phyloP scores from a whole-genome alignment of 495 filamentous ascomycete species.

The Parachaetomium inaequale region DNA sequence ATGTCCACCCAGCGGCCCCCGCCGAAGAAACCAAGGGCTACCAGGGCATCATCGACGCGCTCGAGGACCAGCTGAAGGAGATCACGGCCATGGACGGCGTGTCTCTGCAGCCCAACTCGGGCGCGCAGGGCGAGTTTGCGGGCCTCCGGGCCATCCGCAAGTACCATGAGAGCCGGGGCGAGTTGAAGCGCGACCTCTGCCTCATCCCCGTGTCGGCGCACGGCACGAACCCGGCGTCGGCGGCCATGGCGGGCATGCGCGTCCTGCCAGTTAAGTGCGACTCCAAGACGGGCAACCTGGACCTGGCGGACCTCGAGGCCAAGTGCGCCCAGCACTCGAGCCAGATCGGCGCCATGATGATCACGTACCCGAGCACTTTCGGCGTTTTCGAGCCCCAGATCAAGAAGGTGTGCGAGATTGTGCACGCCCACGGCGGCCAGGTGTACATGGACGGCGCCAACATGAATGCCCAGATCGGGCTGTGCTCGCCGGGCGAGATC shows the following conservation, averaged over 20 bases:
- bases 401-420: conserved; percentile 79
- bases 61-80: conserved; percentile 71
- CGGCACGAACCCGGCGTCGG: conserved; percentile 95
- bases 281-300: conserved; percentile 81
- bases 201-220: conserved; percentile 96
- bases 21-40: conserved; percentile 64
- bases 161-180: conserved; percentile 64
- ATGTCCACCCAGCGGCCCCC: conserved; percentile 81
- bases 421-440: conserved; percentile 86
- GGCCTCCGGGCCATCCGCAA: conserved; percentile 90
- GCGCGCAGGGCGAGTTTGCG: conserved; percentile 94
- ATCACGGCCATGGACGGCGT: conserved; percentile 91
- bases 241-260: conserved; percentile 96
- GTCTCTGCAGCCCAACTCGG: conserved; percentile 94
- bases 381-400: conserved; percentile 93
- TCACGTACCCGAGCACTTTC: conserved; percentile 96
- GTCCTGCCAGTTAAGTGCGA: conserved; percentile 95
- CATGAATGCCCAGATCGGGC: conserved; percentile 97
- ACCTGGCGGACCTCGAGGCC: conserved; percentile 76
- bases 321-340: conserved; percentile 86
- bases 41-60: conserved; percentile 60
- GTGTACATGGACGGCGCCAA: conserved; percentile 99
- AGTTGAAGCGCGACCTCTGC: conserved; percentile 81
- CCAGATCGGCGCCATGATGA: conserved; percentile 92
- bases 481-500: conserved; percentile 95